Conservation (phyloP, 257 asterid species). For the Scutellaria minor region DNA sequence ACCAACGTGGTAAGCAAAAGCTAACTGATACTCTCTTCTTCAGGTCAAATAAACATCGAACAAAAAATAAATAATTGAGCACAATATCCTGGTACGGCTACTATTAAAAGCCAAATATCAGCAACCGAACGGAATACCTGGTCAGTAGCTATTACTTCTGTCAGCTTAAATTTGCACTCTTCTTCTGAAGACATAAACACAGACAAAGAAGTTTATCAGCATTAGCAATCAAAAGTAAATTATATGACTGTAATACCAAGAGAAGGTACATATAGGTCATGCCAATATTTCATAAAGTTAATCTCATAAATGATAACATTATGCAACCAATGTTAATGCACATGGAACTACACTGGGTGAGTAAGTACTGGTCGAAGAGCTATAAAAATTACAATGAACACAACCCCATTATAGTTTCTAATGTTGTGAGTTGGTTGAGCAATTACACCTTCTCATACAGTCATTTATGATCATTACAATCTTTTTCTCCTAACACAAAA, state of each 20-base stretch:
- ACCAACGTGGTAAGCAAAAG: background rate
- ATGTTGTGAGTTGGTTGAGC: constrained; percentile 16
- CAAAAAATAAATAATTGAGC: background rate
- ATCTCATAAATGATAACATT: constrained; percentile 16
- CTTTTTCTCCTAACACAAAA: background rate
- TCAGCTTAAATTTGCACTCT: constrained; percentile 49
- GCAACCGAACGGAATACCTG: constrained; percentile 44
- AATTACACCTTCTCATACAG: constrained; percentile 1
- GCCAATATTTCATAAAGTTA: constrained; percentile 19
- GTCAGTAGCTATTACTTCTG: constrained; percentile 53
- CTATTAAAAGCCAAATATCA: constrained; percentile 19
- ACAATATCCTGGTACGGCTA: background rate
- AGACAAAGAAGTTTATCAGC: constrained; percentile 15
- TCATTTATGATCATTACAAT: constrained; percentile 11
- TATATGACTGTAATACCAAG: constrained; percentile 1
- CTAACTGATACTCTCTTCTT: background rate
- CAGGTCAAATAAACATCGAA: constrained; percentile 27
- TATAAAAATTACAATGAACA: background rate
- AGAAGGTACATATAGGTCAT: background rate
- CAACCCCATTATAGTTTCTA: constrained; percentile 4
- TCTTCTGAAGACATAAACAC: constrained; percentile 46
- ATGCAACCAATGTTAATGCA: constrained; percentile 6
- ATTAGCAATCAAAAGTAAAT: background rate
- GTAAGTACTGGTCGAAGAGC: constrained; percentile 12
- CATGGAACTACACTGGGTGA: background rate